Evolutionary conservation across 2,329 filamentous ascomycete species (phyloP), one percentile per base, ranked within the genome.

Genomic region (Neofusicoccum kwambonambiense): DNA sequence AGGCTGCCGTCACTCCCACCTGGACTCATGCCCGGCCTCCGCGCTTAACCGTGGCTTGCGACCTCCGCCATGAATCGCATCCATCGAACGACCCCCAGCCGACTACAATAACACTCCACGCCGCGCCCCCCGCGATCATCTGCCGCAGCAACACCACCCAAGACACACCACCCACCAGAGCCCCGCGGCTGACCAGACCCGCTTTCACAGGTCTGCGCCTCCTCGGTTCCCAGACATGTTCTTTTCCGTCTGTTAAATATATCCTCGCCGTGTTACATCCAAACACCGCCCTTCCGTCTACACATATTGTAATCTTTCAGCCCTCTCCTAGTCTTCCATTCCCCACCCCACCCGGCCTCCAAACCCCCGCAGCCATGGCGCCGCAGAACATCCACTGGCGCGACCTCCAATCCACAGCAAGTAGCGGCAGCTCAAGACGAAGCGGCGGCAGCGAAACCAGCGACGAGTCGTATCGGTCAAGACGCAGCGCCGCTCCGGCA

Each of bases 401-500:
- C 35, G 54, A 60, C 7, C 44, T 60, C 63, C 35, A 64, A n/a
- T 64, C 63, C 4, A 58, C 45, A n/a, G 34, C 44, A 56, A 60
- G 63, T 44, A 64, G 63, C 51, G 49, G 19, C 39, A 63, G 47
- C 37, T 63, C 61, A 31, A 42, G 61, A 50, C 52, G 54, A 13
- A 64, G 63, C 54, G 45, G 44, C 5, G 54, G 71, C 66, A 76
- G 74, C 70, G 64, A 60, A 39, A 60, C 67, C 44, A 68, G 67
- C 58, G 58, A 68, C 62, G 70, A 69, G 60, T 74, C 72, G 67
- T 70, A 70, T 44, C 72, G 69, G 49, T 75, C 75, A 54, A 31
- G 54, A 42, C 72, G 73, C 67, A 73, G 75, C 45, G 76, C 74
- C 3, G 72, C 71, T 19, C 71, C 74, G 34, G 75, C 74, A 44